Percentiles rank a stretch among this genome's conserved stretches.
Evolutionary conservation across 1,139 yeast genomes (phyloP).

Genomic region (Sugiyamaella xylanicola): DNA sequence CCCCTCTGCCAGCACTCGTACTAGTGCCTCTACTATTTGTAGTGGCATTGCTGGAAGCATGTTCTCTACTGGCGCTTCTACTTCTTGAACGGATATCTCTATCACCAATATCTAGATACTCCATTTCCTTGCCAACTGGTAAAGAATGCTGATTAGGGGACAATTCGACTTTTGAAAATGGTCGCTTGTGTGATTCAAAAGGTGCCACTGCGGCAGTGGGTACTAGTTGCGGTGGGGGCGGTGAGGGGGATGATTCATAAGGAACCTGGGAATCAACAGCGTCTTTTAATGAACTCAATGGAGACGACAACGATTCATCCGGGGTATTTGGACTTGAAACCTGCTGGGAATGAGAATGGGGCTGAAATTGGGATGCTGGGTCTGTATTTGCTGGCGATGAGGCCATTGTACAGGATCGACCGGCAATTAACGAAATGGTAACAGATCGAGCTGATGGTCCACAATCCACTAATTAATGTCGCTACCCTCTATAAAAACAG

Average conservation of each 20-base stretch:
- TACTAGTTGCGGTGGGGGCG: background rate
- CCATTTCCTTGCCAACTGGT: conserved; percentile 15
- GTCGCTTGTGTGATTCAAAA: conserved; percentile 18
- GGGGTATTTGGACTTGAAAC: conserved; percentile 11
- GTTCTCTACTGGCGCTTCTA: background rate
- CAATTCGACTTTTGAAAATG: conserved; percentile 21
- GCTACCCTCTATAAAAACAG: no score
- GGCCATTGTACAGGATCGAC: background rate
- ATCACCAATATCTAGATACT: conserved; percentile 8
- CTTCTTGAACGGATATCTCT: conserved; percentile 1
- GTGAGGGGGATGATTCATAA: background rate
- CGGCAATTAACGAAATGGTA: no score
- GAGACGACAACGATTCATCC: conserved; percentile 14
- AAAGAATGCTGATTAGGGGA: conserved; percentile 17
- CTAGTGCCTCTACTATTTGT: background rate
- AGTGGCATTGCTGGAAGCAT: no score
- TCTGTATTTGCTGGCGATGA: background rate
- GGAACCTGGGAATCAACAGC: conserved; percentile 15
- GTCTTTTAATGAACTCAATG: conserved; percentile 7
- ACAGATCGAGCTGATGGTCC: no score
- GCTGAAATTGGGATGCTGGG: background rate
- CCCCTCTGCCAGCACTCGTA: background rate
- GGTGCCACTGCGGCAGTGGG: background rate
- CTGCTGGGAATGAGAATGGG: background rate
- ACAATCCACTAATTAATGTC: no score